Base-by-base conservation (phyloP, 78 protist genomes). In the Speleostelium caveatum region DNA sequence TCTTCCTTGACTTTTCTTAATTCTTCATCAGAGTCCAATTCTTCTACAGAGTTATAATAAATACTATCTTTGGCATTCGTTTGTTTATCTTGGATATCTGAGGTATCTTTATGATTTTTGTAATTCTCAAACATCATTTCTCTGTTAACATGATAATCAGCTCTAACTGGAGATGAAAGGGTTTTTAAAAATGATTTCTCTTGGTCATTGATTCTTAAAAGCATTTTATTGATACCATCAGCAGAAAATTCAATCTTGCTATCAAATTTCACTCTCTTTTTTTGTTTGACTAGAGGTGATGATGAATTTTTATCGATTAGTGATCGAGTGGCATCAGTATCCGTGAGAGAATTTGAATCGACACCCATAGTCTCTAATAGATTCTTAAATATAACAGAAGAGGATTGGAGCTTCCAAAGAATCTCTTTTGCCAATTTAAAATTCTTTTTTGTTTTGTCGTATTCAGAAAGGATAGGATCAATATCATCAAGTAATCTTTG, bases 91-190 rank as follows among this genome's bases (percentile, higher is more conserved):
- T 30, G 36, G 24, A 30, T 32, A 32, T 32, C 45, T 28, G 14
- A 39, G 19, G 24, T 19, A 17, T 21, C 22, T 2, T 60, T 28
- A 42, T 69, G 53, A 32, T 5, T 30, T 51, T 33, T 72, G 3
- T 36, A 72, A 53, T 72, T 72, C 51, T 72, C 65, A 72, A 51
- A 53, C 17, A 72, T 22, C 32, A 17, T 24, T 51, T 33, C 38
- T n/a, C 49, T 53, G 51, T 72, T 72, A 19, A 72, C 51, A 53
- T 72, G 28, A 51, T 72, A 72, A 33, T 72, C 36, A 16, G 78
- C 19, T 33, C n/a, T 42, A 32, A 72, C 51, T 17, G 78, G 78
- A 24, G 78, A 72, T 30, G 78, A 72, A 51, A 41, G 28, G 30
- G 24, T 32, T 21, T 45, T 51, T 24, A 72, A 1, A 24, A 72